Evolutionary conservation across 169 alveolate genomes (phyloP).

Genomic region (Cystoisospora suis): DNA sequence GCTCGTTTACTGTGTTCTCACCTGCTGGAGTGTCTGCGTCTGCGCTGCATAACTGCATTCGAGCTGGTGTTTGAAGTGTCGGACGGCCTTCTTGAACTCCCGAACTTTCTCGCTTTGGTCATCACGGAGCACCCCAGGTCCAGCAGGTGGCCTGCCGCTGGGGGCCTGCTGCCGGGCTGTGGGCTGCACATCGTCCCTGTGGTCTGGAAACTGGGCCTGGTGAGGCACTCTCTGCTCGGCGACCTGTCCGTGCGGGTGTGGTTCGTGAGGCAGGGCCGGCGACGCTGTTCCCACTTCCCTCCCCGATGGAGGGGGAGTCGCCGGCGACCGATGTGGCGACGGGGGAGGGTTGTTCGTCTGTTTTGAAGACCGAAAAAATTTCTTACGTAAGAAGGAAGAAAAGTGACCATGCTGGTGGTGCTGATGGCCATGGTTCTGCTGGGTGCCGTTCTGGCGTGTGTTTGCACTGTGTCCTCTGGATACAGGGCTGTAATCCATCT

Average conservation of each 20-base stretch:
- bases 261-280: neutral
- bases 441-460: neutral
- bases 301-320: neutral
- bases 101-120: slow-evolving; percentile 4
- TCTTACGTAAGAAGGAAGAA: slow-evolving; percentile 19
- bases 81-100: neutral
- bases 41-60: neutral
- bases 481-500: slow-evolving; percentile 7
- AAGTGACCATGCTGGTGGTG: slow-evolving; percentile 2
- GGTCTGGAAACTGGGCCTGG: neutral
- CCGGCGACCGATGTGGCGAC: neutral
- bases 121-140: neutral
- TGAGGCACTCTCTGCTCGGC: neutral
- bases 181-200: neutral
- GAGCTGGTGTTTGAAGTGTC: slow-evolving; percentile 32
- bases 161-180: neutral
- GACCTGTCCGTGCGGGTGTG: neutral
- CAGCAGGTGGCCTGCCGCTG: neutral
- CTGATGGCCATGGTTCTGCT: neutral
- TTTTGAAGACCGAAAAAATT: neutral
- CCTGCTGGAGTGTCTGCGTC: neutral
- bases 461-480: neutral
- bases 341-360: neutral
- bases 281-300: neutral
- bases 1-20: too few species aligned